Base-by-base conservation (phyloP, 1,284 basidiomycete genomes). In the Anthracocystis walkeri region DNA sequence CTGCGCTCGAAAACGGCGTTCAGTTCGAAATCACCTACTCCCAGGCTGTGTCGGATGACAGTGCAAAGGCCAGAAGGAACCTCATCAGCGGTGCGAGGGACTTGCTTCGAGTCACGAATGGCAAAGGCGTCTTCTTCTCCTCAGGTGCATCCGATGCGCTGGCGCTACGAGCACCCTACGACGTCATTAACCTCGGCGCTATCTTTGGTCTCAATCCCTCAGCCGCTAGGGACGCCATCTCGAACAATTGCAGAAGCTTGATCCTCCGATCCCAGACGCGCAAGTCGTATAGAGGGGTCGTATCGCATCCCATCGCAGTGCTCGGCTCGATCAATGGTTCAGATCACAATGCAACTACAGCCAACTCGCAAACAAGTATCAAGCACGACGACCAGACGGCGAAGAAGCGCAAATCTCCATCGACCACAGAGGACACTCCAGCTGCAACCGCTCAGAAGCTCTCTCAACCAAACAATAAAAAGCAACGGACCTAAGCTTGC, bases 1-100 rank as follows among this genome's bases (percentile, higher is more conserved):
- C 92, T 0, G 92, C 93, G 0, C 87, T 93, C 14, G 91, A 91
- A 77, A 92, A 93, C 72, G 94, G 94, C 7, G 91, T 90, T 0
- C 90, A 91, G 0, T 94, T 95, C 79, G 93, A 95, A 83, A 89
- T 95, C 53, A 88, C 87, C 65, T 93, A 95, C 74, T 54, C 70
- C 8, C 60, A 66, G 23, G 76, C 74, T 0, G 53, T 81, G 0
- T 23, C 44, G 4, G 64, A 62, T 7, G 74, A 78, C 23, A 45
- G 61, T 12, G 20, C 65, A 10, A 65, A 67, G 21, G 63, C 72
- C 16, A 64, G 82, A 8, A 65, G 82, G 7, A 84, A 85, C 35
- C 64, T 85, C 21, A 81, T 85, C 41, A 63, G 71, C 49, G 69
- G 75, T 8, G 75, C 79, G 0, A 65, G 82, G n/a, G 82, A 83